Conservation (phyloP, 2,329 filamentous ascomycete genomes). For the Sordariomycetes sp. region DNA sequence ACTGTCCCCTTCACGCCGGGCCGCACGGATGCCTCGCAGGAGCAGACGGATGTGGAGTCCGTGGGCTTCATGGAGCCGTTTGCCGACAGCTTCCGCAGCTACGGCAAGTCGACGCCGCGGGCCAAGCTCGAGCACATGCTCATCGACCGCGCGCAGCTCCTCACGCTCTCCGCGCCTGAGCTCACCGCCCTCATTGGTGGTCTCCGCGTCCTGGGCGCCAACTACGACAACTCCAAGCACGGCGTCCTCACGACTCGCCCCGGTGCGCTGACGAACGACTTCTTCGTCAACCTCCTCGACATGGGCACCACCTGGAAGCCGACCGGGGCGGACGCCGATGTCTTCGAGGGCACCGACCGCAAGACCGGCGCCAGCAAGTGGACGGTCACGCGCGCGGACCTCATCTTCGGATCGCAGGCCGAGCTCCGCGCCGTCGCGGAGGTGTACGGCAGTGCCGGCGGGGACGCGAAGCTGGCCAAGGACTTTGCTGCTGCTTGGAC, state of each 20-base stretch:
- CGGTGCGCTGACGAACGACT: conserved; percentile 66
- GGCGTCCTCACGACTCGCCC: conserved; percentile 60
- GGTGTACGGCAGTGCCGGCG: conserved; percentile 54
- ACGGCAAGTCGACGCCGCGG: conserved; percentile 49
- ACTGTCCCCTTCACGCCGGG: conserved; percentile 63
- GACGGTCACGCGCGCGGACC: conserved; percentile 57
- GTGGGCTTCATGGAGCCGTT: conserved; percentile 57
- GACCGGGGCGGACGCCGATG: conserved; percentile 32
- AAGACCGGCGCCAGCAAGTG: conserved; percentile 57
- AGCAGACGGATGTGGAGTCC: conserved; percentile 58
- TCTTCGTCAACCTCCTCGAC: conserved; percentile 72
- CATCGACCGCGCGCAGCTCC: conserved; percentile 60
- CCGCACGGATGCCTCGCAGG: conserved; percentile 59
- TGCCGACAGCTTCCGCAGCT: conserved; percentile 74
- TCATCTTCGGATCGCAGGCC: conserved; percentile 64
- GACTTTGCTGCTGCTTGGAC: conserved; percentile 64
- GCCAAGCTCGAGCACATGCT: conserved; percentile 59
- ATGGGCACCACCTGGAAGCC: conserved; percentile 48
- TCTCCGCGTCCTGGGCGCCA: conserved; percentile 57
- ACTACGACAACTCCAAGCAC: conserved; percentile 57
- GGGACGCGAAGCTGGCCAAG: conserved; percentile 52
- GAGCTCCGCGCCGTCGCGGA: conserved; percentile 63
- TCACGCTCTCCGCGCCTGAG: conserved; percentile 62
- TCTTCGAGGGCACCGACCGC: conserved; percentile 54
- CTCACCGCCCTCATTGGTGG: conserved; percentile 62